Evolutionary conservation across 2,329 filamentous ascomycete genomes (phyloP).

Genomic region (Fusarium sp.): DNA sequence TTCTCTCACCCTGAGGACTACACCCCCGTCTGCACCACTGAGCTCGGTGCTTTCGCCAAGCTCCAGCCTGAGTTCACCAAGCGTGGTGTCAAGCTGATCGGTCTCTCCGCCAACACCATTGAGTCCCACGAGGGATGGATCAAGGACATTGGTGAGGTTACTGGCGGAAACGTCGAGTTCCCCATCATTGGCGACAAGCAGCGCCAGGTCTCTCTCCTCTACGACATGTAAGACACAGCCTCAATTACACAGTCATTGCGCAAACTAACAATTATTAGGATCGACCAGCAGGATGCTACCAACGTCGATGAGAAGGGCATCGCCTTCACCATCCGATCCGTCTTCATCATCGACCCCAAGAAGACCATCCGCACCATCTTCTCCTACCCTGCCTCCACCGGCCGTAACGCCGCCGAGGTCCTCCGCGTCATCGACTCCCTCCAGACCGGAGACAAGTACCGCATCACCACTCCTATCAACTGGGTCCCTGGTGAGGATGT

Average conservation of each 20-base stretch:
- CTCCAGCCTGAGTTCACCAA: conserved; percentile 88
- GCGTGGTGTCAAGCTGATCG: conserved; percentile 90
- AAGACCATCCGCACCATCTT: conserved; percentile 95
- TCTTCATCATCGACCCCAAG: conserved; percentile 93
- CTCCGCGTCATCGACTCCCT: conserved; percentile 83
- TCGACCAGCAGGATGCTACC: conserved; percentile 83
- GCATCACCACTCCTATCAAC: conserved; percentile 89
- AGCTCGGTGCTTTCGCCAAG: conserved; percentile 93
- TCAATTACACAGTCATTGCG: neutral
- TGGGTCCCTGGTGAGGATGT: conserved; percentile 92
- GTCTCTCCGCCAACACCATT: conserved; percentile 87
- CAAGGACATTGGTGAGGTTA: conserved; percentile 85
- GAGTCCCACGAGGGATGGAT: conserved; percentile 90
- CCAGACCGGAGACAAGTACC: conserved; percentile 88
- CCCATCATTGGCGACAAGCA: conserved; percentile 85
- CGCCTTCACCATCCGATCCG: conserved; percentile 93
- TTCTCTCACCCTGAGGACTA: conserved; percentile 92
- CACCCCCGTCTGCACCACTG: conserved; percentile 95
- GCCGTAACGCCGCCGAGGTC: conserved; percentile 83
- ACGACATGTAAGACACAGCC: conserved; percentile 74
- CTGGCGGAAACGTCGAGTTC: conserved; percentile 75
- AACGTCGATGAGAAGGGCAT: conserved; percentile 86
- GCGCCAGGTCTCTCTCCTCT: conserved; percentile 79
- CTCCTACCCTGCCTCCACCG: conserved; percentile 91
- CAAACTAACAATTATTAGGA: conserved; percentile 56